Evolutionary conservation across 495 filamentous ascomycete species (phyloP), one percentile per base, ranked within the genome.

Genomic region (Neurospora sublineolata): DNA sequence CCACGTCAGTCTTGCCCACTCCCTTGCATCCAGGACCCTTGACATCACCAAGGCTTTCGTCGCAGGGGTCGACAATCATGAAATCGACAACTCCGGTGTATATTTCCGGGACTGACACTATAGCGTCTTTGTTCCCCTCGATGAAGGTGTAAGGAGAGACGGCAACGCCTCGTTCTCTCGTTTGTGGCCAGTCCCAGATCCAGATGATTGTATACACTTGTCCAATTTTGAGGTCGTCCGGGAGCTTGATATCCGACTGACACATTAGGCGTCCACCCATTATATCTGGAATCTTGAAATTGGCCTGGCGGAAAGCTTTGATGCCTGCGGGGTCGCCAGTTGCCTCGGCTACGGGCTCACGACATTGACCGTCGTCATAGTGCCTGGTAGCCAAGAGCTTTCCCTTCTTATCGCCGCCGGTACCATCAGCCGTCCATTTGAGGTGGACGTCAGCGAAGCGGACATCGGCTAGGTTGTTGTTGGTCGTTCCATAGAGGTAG

Each of bases 11-110:
- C 68, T 74, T 71, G 52, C 64, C 46, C 70, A 69, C 75, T 38
- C 68, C 72, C 69, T 73, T 72, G 73, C 77, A 78, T 16, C 68
- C 71, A 11, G 78, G 71, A 14, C 76, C 77, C 69, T 76, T 79
- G 68, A 77, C 68, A 0, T 68, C 72, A 16, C 75, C 52, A 73
- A 83, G 69, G 83, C 80, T 73, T 14, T 27, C 46, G 60, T 77
- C 76, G 71, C 77, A 79, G 68, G 78, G 72, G 7, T 77, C 77
- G 37, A 76, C 75, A 33, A 96, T 81, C 46, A 91, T 81, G 72
- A 94, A 84, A 79, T 97, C 94, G 75, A 93, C 87, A 76, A 94
- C 94, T 9, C 90, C 89, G 0, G 92, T 94, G 78, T 97, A 97
- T 72, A 89, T 86, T 79, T 97, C 89, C 6, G 71, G 71, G 0